Evolutionary conservation across 768 basidiomycete genomes (phyloP), one percentile per base, ranked within the genome.

Genomic region (Lanmaoa pseudosensibilis): DNA sequence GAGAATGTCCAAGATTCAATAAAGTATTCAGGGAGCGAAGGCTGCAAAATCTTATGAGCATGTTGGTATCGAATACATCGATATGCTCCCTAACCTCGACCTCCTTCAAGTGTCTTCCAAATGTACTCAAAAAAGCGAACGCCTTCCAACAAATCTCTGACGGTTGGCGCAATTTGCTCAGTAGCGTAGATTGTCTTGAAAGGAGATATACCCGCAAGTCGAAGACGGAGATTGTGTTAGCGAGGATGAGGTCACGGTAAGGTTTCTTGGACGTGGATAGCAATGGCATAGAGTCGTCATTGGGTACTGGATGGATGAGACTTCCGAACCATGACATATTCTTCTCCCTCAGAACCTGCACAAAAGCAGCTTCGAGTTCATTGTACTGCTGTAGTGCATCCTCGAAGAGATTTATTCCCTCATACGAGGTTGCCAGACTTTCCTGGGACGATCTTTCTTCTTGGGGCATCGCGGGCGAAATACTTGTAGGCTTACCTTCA

Each of bases 1-100:
- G 90, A 92, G 72, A 93, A 98, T 34, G 83, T 88, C 97, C 97
- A 99, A 0, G 91, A 88, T 68, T 97, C 92, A 34, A 97, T 78
- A 68, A 96, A 97, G 65, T 87, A 83, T 18, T 76, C 74, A 0
- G 88, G 81, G 23, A 90, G 74, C 5, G 76, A 78, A 34, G 65
- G 68, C 83, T 86, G 56, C 18, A 47, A 60, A 54, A 58, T 44
- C 33, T 57, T 46, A 50, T 72, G 47, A 74, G 69, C 32, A 46
- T 49, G 7, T 51, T 37, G 44, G 34, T 60, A 52, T 33, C 39
- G 34, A 21, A 27, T 50, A 59, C 27, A 38, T 41, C 12, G 16
- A 53, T 27, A 23, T 23, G 36, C 52, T 61, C 9, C 40, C 75
- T 47, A 61, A 94, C 95, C 78, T 91, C 83, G 37, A 86, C 80